phyloP scores from a whole-genome alignment of 805 yeast species.

The Ogataea corticis region DNA sequence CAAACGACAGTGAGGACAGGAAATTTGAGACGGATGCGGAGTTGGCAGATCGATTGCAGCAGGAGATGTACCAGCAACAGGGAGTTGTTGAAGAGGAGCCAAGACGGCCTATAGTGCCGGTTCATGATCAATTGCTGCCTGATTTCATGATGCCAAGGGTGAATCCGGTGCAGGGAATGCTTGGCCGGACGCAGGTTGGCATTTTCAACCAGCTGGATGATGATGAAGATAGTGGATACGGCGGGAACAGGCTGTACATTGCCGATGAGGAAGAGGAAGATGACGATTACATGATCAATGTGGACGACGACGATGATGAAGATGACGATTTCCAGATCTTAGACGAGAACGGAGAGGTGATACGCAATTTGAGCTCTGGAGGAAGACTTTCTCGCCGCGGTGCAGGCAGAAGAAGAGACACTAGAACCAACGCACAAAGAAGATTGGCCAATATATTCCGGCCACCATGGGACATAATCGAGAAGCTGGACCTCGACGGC shows the following conservation, averaged over 20 bases:
- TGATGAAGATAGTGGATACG: constrained; percentile 32
- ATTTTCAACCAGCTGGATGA: constrained; percentile 56
- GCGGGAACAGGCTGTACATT: constrained; percentile 2
- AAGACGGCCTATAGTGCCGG: constrained; percentile 75
- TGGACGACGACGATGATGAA: constrained; percentile 39
- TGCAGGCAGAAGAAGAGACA: constrained; percentile 28
- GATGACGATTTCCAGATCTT: constrained; percentile 40
- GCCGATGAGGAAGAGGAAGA: constrained; percentile 35
- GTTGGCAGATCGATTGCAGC: constrained; percentile 61
- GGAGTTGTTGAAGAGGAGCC: constrained; percentile 47
- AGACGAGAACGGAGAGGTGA: constrained; percentile 40
- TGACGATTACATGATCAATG: constrained; percentile 38
- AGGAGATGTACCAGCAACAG: constrained; percentile 55
- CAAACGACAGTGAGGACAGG: constrained; percentile 1
- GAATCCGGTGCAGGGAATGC: constrained; percentile 40
- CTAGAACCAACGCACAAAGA: constrained; percentile 48
- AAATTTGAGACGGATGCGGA: constrained; percentile 41
- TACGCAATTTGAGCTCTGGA: constrained; percentile 36
- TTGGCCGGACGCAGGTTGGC: constrained; percentile 49
- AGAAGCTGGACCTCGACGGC: constrained; percentile 62
- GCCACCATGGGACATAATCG: constrained; percentile 92
- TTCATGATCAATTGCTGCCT: constrained; percentile 60
- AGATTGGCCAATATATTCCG: constrained; percentile 80
- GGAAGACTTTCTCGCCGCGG: constrained; percentile 23
- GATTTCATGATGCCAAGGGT: constrained; percentile 24